These are phyloP conservation scores for Salix arbutifolia DNA, from an alignment of 345 rosid genomes.

Conservation along the genomic window DNA sequence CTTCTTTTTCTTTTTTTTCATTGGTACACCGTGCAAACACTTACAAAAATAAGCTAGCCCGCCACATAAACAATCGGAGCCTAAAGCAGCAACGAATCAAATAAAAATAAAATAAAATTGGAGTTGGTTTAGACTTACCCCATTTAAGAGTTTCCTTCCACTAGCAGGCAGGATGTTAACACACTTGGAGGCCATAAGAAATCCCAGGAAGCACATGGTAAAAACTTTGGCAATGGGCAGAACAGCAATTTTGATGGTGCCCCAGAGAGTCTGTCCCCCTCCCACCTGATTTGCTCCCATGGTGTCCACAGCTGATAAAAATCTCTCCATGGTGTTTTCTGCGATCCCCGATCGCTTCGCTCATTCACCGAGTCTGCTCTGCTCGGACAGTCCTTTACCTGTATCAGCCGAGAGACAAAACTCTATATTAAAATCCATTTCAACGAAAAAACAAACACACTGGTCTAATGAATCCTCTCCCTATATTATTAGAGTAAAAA, in stretches of 20 bases:
- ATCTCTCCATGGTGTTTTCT: slow-evolving; percentile 28
- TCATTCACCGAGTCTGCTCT: slow-evolving; percentile 2
- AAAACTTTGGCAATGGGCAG: slow-evolving; percentile 95
- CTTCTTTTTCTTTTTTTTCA: too few relatives aligned
- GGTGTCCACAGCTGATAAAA: slow-evolving; percentile 32
- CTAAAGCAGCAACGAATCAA: not conserved
- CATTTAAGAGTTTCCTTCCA: slow-evolving; percentile 87
- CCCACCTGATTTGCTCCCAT: slow-evolving; percentile 27
- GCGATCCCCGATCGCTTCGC: not conserved
- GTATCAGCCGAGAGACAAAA: too few relatives aligned
- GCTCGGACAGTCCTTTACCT: not conserved
- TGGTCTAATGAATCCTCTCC: not conserved
- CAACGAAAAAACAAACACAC: not conserved
- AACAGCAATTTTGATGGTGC: slow-evolving; percentile 78
- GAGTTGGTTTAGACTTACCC: slow-evolving; percentile 39
- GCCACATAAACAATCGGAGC: too few relatives aligned
- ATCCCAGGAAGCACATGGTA: slow-evolving; percentile 90
- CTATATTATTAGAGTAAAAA: too few relatives aligned
- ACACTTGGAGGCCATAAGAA: slow-evolving; percentile 95
- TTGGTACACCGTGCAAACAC: too few relatives aligned
- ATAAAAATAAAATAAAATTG: not conserved
- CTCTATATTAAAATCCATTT: too few relatives aligned
- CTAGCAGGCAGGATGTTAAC: slow-evolving; percentile 86
- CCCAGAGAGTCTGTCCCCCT: slow-evolving; percentile 52
- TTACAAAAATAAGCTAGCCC: not conserved